Conservation (phyloP, 2,329 filamentous ascomycete genomes). For the Myotisia sp. region DNA sequence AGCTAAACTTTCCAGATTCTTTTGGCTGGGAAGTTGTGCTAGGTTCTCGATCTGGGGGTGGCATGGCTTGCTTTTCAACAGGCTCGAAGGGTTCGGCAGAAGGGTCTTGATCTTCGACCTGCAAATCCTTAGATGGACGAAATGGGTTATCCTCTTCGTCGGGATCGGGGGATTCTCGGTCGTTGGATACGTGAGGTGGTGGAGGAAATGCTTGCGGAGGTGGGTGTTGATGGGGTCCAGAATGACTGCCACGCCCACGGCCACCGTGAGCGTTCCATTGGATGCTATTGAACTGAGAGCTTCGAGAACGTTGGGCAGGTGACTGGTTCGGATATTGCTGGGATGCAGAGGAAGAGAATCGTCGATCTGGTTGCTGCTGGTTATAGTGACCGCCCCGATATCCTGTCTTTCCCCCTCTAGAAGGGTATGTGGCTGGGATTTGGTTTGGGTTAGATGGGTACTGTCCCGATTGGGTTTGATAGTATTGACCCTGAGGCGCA, state of each 20-base stretch:
- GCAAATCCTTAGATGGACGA: conserved; percentile 49
- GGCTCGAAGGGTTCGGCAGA: conserved; percentile 26
- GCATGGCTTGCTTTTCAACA: conserved; percentile 40
- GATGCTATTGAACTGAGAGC: conserved; percentile 48
- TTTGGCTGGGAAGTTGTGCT: conserved; percentile 40
- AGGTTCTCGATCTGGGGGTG: conserved; percentile 40
- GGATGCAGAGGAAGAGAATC: conserved; percentile 32
- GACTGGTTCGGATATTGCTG: conserved; percentile 31
- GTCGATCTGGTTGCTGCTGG: conserved; percentile 28
- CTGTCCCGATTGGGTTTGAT: conserved; percentile 32
- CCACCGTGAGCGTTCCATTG: conserved; percentile 54
- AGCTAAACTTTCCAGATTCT: conserved; percentile 65
- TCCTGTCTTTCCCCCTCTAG: conserved; percentile 39
- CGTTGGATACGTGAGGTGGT: conserved; percentile 19
- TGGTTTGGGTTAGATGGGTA: conserved; percentile 46
- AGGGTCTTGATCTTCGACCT: conserved; percentile 47
- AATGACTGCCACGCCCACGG: conserved; percentile 36
- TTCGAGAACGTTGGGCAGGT: conserved; percentile 38
- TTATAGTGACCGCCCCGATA: conserved; percentile 49
- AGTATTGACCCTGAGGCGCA: conserved; percentile 42
- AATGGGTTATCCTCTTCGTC: conserved; percentile 48
- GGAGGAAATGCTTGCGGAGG: conserved; percentile 22
- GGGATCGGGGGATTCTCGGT: conserved; percentile 23
- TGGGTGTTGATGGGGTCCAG: conserved; percentile 22
- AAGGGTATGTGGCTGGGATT: conserved; percentile 35